These are phyloP conservation scores for Lichtheimia hyalospora DNA, from an alignment of 371 early-diverging fungal species.

Conservation along the genomic window DNA sequence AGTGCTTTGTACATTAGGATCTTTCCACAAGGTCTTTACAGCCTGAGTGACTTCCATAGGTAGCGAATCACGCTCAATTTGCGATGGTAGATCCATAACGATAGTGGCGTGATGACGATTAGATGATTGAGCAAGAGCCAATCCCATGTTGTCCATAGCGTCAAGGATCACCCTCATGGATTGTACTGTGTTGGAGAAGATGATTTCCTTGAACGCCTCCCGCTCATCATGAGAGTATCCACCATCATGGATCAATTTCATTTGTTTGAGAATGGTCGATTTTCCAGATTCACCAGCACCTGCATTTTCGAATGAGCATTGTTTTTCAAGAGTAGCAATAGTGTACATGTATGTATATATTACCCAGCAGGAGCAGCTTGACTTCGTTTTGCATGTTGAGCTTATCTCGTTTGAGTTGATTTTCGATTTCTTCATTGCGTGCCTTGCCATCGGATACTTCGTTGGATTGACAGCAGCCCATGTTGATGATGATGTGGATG, in stretches of 20 bases:
- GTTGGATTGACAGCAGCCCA: constrained; percentile 90
- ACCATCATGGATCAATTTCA: constrained; percentile 95
- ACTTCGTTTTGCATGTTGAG: constrained; percentile 83
- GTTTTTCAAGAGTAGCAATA: constrained; percentile 40
- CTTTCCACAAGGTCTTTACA: constrained; percentile 80
- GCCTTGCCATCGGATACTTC: constrained; percentile 80
- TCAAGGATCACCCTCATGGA: constrained; percentile 93
- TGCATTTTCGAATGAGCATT: constrained; percentile 24
- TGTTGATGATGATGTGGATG: constrained; percentile 26
- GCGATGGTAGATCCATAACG: constrained; percentile 76
- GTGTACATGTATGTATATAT: constrained; percentile 3
- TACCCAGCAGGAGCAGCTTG: constrained; percentile 95
- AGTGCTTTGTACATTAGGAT: constrained; percentile 79
- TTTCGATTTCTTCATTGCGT: constrained; percentile 89
- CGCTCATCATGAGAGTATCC: constrained; percentile 88
- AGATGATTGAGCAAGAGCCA: constrained; percentile 59
- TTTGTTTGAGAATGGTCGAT: constrained; percentile 95
- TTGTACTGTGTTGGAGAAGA: constrained; percentile 91
- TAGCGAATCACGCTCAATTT: constrained; percentile 81
- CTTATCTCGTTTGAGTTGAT: constrained; percentile 81
- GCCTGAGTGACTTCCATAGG: constrained; percentile 78
- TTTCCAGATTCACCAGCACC: constrained; percentile 98
- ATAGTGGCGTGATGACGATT: constrained; percentile 66
- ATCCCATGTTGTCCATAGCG: constrained; percentile 85
- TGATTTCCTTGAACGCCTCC: constrained; percentile 90